Evolutionary conservation across 495 filamentous ascomycete species (phyloP), one percentile per base, ranked within the genome.

Genomic region (Aspergillus ostianus): DNA sequence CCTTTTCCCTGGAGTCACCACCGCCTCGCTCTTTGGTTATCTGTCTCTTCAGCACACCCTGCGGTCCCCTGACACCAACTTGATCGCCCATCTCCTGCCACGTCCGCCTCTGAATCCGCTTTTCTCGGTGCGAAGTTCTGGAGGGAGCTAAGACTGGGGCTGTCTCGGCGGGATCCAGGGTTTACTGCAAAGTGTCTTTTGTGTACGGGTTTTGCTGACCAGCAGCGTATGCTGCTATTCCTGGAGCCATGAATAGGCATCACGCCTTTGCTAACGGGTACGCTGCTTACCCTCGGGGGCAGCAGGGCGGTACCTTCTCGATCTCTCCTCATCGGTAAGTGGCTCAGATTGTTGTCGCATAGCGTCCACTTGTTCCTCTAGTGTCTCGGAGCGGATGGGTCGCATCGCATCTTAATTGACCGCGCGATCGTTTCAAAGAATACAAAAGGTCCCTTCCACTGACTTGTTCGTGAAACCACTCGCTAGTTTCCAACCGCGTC

Each of bases 311-410:
- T 59, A 89, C 87, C 49, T 94, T 96, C 70, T 90, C 90, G 59
- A 91, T 97, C 67, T 91, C 92, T 62, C 90, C 92, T 64, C 91
- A 96, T 70, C 88, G 90, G 92, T 97, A 63, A 64, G 66, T 53
- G 50, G 19, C 9, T 15, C 36, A 41, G 26, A 2, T 29, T 29
- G 17, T 48, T 41, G 36, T 41, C 36, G 36, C 49, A 53, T 48
- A 23, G 48, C 48, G 26, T 51, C 9, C 19, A 8, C 52, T 23
- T 29, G 15, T 13, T 18, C n/a, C 44, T 27, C 53, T 51, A 45
- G 52, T 51, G 57, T 51, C 41, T 27, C 46, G 55, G 66, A 61
- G 36, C 36, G 64, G 41, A 10, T 29, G 18, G 27, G 30, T n/a
- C 44, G 23, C 27, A 51, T 45, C 18, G 29, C 27, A 51, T 45